These are phyloP conservation scores for Didymella segeticola DNA, from an alignment of 2,329 filamentous ascomycete species.

Conservation along the genomic window DNA sequence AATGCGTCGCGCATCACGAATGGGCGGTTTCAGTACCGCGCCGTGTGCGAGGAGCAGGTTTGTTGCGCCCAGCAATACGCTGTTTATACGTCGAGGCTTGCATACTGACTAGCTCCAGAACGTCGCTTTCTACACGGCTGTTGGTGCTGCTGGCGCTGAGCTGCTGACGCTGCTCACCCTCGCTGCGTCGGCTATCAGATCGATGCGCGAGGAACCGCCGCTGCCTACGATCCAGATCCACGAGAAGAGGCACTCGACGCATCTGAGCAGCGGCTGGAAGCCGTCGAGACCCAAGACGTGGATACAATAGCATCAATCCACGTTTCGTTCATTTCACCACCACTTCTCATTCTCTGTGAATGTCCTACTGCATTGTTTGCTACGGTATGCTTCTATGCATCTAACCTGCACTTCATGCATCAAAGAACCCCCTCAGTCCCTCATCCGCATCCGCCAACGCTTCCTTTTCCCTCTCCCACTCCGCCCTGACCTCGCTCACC, in stretches of 20 bases:
- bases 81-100: no score
- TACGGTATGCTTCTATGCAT: no score
- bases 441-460: slow-evolving; percentile 12
- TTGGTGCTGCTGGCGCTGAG: slow-evolving; percentile 42
- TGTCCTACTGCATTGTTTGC: no score
- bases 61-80: no score
- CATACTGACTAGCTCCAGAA: slow-evolving; percentile 34
- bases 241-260: slow-evolving; percentile 34
- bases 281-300: slow-evolving; percentile 13
- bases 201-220: slow-evolving; percentile 33
- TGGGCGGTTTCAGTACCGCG: slow-evolving; percentile 46
- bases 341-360: not conserved
- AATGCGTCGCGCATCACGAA: slow-evolving; percentile 45
- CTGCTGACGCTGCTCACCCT: slow-evolving; percentile 42
- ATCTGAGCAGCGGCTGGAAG: slow-evolving; percentile 10
- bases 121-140: slow-evolving; percentile 46
- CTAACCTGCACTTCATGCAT: not conserved
- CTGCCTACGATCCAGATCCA: slow-evolving; percentile 33
- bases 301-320: slow-evolving; percentile 16
- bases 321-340: not conserved
- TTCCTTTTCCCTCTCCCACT: slow-evolving; percentile 27
- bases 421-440: slow-evolving; percentile 21
- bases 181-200: slow-evolving; percentile 37
- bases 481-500: slow-evolving; percentile 17
- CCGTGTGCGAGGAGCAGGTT: slow-evolving; percentile 49